Evolutionary conservation across 208 protist genomes (phyloP), one percentile per base, ranked within the genome.

Genomic region (Leptomonas pyrrhocoris): DNA sequence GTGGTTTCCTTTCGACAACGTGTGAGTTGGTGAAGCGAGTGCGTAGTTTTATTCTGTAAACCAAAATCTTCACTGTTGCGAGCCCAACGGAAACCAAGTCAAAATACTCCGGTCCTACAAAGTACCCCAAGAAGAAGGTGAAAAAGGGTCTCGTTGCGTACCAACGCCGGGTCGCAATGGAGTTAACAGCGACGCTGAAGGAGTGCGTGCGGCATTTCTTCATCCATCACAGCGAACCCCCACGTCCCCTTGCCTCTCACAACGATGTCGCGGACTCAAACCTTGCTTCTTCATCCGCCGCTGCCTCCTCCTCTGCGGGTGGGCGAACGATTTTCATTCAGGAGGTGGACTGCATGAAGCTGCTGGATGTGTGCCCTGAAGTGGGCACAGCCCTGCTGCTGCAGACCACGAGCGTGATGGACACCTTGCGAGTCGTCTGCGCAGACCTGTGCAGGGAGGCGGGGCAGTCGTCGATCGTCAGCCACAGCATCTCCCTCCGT

Each of bases 281-380:
- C 60, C 23, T 31, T 50, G 27, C 40, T 21, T n/a, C 34, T 12
- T 59, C 43, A 36, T 45, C 27, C 21, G 53, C 48, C n/a, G 25
- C 45, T 3, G 2, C 38, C 16, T 43, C 63, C 7, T 40, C 63
- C 9, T 23, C 51, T 18, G 51, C 56, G 6, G 69, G 62, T 2
- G 62, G 79, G 23, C 76, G 89, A 16, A 65, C 23, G 30, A 75
- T 91, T 30, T 92, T 80, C 75, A 79, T 73, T 30, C 88, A 90
- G 50, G 80, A 92, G 59, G 73, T 95, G 53, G 90, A 95, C 67
- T 90, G 85, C 79, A 91, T 95, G 81, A 75, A 79, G 46, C 75
- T 95, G 13, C 73, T 93, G 12, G 51, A 79, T 34, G 48, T 65
- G 36, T 86, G 75, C 64, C 90, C 90, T 2, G 57, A 67, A n/a